Conservation (phyloP, 805 yeast species). For the Monosporozyma aerobia region DNA sequence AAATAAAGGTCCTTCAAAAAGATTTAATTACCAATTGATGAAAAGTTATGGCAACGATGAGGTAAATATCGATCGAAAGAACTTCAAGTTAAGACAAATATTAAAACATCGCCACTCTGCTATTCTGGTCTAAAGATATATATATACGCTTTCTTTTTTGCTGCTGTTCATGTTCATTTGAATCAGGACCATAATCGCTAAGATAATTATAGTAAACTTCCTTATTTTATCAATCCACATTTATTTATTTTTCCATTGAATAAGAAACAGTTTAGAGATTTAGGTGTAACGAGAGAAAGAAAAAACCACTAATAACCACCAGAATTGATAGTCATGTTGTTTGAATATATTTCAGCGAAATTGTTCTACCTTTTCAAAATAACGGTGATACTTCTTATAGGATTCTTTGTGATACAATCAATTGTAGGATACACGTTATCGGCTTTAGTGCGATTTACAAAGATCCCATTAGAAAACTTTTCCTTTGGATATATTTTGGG, state of each 20-base stretch:
- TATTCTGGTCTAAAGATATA: neutral
- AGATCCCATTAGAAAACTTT: conserved; percentile 6
- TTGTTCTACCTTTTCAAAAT: conserved; percentile 1
- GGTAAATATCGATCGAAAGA: neutral
- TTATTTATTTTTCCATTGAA: neutral
- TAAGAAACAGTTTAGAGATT: neutral
- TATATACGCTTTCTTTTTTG: neutral
- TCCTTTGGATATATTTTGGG: conserved; percentile 15
- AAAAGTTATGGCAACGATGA: neutral
- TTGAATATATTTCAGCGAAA: neutral
- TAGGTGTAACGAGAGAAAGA: neutral
- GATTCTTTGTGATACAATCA: conserved; percentile 3
- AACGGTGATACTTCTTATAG: neutral
- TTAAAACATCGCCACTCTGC: neutral
- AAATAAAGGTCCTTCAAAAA: neutral
- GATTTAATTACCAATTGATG: neutral
- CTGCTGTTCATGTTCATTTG: neutral
- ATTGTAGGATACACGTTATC: neutral
- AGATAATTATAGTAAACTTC: neutral
- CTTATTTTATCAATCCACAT: neutral
- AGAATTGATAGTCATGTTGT: neutral
- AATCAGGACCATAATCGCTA: neutral
- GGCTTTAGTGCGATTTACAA: conserved; percentile 1
- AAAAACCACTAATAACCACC: neutral
- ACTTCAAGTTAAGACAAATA: neutral